Evolutionary conservation across 495 filamentous ascomycete genomes (phyloP).

Genomic region (Hypoxylon subgilvum): DNA sequence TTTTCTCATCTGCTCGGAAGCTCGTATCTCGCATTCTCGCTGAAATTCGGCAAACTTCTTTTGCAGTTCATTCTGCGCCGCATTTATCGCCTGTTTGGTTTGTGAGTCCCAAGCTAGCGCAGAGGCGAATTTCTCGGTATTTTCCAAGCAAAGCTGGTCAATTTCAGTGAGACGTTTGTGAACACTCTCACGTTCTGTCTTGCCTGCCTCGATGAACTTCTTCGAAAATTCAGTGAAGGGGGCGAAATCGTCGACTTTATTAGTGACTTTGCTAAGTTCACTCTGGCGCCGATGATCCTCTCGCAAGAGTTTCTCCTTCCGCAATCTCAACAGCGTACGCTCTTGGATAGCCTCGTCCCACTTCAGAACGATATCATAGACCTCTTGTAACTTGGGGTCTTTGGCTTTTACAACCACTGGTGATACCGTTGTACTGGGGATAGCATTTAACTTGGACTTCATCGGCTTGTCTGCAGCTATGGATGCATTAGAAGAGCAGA

Average conservation of each 20-base stretch:
- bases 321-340: slow-evolving; percentile 21
- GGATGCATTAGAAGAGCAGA: slow-evolving; percentile 5
- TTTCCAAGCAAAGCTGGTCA: slow-evolving; percentile 16
- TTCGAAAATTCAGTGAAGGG: slow-evolving; percentile 29
- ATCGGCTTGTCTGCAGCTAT: slow-evolving; percentile 8
- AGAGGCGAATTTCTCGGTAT: slow-evolving; percentile 27
- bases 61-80: slow-evolving; percentile 23
- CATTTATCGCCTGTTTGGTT: slow-evolving; percentile 9
- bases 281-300: slow-evolving; percentile 17
- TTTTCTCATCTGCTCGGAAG: slow-evolving; percentile 17
- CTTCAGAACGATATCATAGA: slow-evolving; percentile 27
- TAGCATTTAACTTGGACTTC: not conserved
- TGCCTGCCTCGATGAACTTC: slow-evolving; percentile 20
- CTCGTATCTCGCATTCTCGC: slow-evolving; percentile 8
- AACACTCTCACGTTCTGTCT: slow-evolving; percentile 14
- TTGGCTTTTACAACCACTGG: slow-evolving; percentile 21
- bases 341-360: slow-evolving; percentile 22
- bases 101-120: slow-evolving; percentile 2
- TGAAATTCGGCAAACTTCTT: slow-evolving; percentile 25
- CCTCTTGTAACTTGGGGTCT: slow-evolving; percentile 32
- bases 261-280: slow-evolving; percentile 19
- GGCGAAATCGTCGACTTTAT: slow-evolving; percentile 30
- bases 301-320: slow-evolving; percentile 4
- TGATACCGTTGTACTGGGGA: not conserved
- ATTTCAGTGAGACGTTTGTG: slow-evolving; percentile 3